Base-by-base conservation (phyloP, 2,329 filamentous ascomycete species). In the Aspergillus fijiensis region DNA sequence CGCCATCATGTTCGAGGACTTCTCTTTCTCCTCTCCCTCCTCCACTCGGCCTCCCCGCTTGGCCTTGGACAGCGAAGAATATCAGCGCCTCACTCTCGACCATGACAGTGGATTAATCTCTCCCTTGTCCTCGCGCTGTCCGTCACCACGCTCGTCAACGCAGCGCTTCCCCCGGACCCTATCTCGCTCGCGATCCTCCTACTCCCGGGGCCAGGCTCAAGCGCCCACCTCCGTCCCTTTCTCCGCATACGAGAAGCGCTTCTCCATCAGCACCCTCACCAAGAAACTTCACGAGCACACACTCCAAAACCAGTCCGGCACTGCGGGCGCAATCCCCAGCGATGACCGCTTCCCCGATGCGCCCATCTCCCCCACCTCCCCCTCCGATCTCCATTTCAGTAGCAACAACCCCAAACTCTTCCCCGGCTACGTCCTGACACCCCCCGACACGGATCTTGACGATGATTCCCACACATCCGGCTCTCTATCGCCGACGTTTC, bases 401-500 rank as follows among this genome's bases (percentile, higher is more conserved):
- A 12, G 14, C 23, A 53, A 58, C 42, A 31, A 52, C 19, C 49
- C 58, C 45, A 45, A 45, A 19, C 14, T 19, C 49, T 65, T 67
- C 56, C 51, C 66, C 16, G 69, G 66, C 25, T 74, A 73, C 49
- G 65, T 76, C 60, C 66, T 77, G 21, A 77, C 74, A 1, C 73
- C 74, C 4, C 74, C 74, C 6, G 74, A 75, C 59, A 76, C 73
- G 21, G 74, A 76, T 61, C 71, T 72, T n/a, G 73, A 76, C 50
- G 73, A 75, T n/a, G 71, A 74, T 45, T 72, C 89, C 86, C 51
- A 79, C 79, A 5, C 80, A 76, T 60, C 94, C 83, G 67, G 86
- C 81, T 87, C 82, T 60, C 88, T 90, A 59, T 87, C 85, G 65
- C 78, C 61, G 1, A 60, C 66, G 2, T 85, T 85, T 66, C 78